phyloP scores from a whole-genome alignment of 495 filamentous ascomycete genomes.

The Penicillium manginii region DNA sequence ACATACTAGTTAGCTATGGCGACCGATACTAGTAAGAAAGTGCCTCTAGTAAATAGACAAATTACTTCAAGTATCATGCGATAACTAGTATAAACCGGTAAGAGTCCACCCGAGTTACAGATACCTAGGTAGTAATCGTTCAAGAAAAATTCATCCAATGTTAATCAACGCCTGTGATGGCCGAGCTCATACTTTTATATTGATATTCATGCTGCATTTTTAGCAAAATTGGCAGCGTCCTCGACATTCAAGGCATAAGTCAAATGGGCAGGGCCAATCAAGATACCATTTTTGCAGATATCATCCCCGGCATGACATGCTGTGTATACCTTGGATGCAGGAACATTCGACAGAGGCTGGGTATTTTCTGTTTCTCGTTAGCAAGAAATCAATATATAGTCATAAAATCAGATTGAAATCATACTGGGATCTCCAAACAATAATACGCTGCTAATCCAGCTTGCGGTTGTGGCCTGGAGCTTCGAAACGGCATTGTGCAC shows the following conservation, averaged over 20 bases:
- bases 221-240: background rate
- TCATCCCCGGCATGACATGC: conserved; percentile 38
- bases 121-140: too few species aligned
- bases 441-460: background rate
- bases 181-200: too few species aligned
- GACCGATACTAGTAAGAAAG: too few species aligned
- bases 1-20: too few species aligned
- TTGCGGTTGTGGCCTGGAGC: background rate
- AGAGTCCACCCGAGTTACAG: too few species aligned
- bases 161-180: too few species aligned
- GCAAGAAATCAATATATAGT: background rate
- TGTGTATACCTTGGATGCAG: conserved; percentile 29
- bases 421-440: background rate
- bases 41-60: too few species aligned
- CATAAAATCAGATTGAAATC: background rate
- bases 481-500: background rate
- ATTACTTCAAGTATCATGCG: too few species aligned
- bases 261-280: conserved; percentile 33
- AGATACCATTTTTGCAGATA: conserved; percentile 35
- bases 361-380: background rate
- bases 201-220: too few species aligned
- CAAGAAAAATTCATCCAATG: too few species aligned
- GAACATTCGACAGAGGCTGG: background rate
- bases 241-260: conserved; percentile 19
- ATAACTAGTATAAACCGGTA: too few species aligned